Evolutionary conservation across 805 yeast genomes (phyloP), one percentile per base, ranked within the genome.

Genomic region (Candida insectalens): DNA sequence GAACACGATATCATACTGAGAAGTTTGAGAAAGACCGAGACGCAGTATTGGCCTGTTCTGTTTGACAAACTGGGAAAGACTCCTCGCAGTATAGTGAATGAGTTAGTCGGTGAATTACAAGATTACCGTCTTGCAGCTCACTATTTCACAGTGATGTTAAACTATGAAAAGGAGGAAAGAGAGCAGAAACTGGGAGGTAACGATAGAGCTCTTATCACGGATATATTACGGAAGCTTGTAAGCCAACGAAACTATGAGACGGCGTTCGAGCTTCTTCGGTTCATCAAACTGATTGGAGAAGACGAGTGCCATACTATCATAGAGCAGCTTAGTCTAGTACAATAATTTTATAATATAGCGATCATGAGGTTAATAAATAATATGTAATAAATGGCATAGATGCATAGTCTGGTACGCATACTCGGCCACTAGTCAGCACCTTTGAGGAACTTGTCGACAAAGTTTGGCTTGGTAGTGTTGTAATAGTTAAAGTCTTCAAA

Each of bases 381-480:
- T 21, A 25, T n/a, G 28, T 25, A 10, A 13, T 25, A 12, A 25
- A 12, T 13, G 64, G 13, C 46, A 48, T 29, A 53, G 45, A 14
- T 43, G 43, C 16, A 50, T 49, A 10, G 52, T 58, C 33, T 51
- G 51, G 46, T 55, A 50, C 20, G 23, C 23, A 21, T 21, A 21
- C 10, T 21, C 23, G 23, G 23, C 23, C 7, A 8, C 32, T 37
- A 57, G 28, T 49, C 41, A 25, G 70, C 66, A 32, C 83, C 83
- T 53, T 75, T 77, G 49, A 79, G 65, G 67, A 83, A 83, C 57
- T 77, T 78, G 59, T 74, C 74, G 33, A 83, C 73, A 51, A 83
- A 83, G 47, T 65, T 67, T 51, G 76, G 70, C 46, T 65, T 68
- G 41, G 73, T 70, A 28, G 64, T 65, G 42, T 66, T 67, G 44